Conservation (phyloP, 148 eudicot genomes). For the Drosera capensis region DNA sequence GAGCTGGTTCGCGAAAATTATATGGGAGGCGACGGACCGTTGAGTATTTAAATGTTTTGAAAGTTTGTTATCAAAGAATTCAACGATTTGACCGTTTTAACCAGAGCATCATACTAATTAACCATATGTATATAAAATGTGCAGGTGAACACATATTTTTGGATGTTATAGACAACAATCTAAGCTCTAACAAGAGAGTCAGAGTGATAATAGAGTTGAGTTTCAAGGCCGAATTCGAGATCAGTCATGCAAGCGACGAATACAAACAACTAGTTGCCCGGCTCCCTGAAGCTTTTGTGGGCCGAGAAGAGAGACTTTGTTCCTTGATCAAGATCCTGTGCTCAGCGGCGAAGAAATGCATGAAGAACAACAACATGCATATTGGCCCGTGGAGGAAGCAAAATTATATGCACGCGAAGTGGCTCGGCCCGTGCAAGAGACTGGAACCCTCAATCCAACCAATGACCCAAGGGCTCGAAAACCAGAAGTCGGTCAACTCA, state of each 20-base stretch:
- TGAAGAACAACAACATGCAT: slow-evolving; percentile 25
- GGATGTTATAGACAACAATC: slow-evolving; percentile 6
- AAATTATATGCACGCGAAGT: slow-evolving; percentile 17
- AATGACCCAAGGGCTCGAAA: not conserved
- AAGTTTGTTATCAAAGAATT: not conserved
- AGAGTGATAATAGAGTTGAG: slow-evolving; percentile 19
- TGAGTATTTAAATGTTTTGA: not conserved
- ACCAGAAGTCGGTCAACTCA: not conserved
- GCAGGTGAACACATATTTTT: slow-evolving; percentile 17
- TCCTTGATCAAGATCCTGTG: slow-evolving; percentile 18
- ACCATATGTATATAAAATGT: not conserved
- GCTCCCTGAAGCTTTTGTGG: slow-evolving; percentile 20
- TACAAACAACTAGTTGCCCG: slow-evolving; percentile 14
- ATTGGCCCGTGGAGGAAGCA: slow-evolving; percentile 30
- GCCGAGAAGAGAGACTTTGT: slow-evolving; percentile 13
- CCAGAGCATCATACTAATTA: not conserved
- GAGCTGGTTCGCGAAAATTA: not conserved
- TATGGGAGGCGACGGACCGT: not conserved
- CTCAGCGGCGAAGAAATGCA: slow-evolving; percentile 17
- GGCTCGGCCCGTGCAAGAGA: slow-evolving; percentile 9
- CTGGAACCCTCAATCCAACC: not conserved
- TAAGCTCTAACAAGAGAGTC: slow-evolving; percentile 6
- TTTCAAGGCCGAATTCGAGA: slow-evolving; percentile 24
- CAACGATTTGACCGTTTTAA: not conserved
- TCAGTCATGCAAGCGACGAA: slow-evolving; percentile 17